Conservation (phyloP, 148 eudicot genomes). For the Vaccinium vitisidaea region DNA sequence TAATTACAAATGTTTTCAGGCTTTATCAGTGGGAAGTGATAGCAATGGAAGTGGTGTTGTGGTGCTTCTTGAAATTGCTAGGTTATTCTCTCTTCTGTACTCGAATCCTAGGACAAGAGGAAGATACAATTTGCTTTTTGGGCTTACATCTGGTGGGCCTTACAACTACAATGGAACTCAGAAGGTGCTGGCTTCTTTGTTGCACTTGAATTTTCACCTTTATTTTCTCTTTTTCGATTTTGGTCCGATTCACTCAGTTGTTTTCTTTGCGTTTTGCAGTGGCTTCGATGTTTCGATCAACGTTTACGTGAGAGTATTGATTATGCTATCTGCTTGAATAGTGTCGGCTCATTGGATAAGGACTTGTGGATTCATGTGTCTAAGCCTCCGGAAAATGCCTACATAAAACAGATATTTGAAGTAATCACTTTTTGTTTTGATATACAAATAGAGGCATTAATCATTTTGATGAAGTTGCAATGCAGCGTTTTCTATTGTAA, state of each 20-base stretch:
- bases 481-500: conserved; percentile 14
- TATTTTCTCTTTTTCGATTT: not conserved
- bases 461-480: conserved; percentile 15
- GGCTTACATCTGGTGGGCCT: conserved; percentile 97
- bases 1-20: conserved; percentile 40
- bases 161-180: conserved; percentile 96
- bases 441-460: not conserved
- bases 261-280: conserved; percentile 44
- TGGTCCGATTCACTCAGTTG: conserved; percentile 7
- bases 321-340: conserved; percentile 92
- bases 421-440: conserved; percentile 32
- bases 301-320: conserved; percentile 92
- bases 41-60: conserved; percentile 99
- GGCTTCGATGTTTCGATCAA: conserved; percentile 97
- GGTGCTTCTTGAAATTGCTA: conserved; percentile 87
- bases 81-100: conserved; percentile 80
- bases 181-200: conserved; percentile 51
- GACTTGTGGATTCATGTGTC: conserved; percentile 94
- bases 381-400: conserved; percentile 96
- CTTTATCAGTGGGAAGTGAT: conserved; percentile 90
- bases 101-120: conserved; percentile 96
- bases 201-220: not conserved
- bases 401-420: conserved; percentile 82
- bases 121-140: conserved; percentile 93
- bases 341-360: conserved; percentile 70